Base-by-base conservation (phyloP, 1,139 yeast species). In the Casaregolazyma lundiana region DNA sequence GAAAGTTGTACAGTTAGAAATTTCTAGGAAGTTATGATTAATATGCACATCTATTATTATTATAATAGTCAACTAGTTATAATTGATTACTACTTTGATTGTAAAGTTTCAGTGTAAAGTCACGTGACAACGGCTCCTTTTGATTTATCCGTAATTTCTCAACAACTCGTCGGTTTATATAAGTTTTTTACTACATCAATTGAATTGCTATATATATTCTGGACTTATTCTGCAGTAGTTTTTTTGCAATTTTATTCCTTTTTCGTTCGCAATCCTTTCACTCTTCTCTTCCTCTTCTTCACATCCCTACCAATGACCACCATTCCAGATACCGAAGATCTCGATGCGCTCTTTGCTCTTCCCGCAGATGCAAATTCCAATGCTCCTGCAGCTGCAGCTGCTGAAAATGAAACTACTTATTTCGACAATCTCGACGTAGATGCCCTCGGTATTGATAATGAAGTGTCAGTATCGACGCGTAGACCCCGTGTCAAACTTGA, bases 371-470 rank as follows among this genome's bases (percentile, higher is more conserved):
- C 6, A 15, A 13, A 7, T 26, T 7, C 32, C 32, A n/a, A 26
- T 26, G 32, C 11, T 26, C 11, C 15, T 11, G 13, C 32, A 26
- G 13, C 11, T 7, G 3, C 13, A 26, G 13, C 11, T 7, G 3
- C 13, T 4, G 32, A 26, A 26, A 26, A 26, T 15, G 32, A 26
- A 3, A 19, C 15, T 21, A n/a, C 41, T n/a, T 18, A 18, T 21
- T 13, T 20, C 16, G 38, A n/a, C 26, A 36, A 39, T 17, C 19
- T 36, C 24, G 39, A 35, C n/a, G 8, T 29, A 7, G 63, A 62
- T 43, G 67, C 58, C 41, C 55, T 66, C 22, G 73, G 72, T 4
- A 61, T 68, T 17, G 72, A 67, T 48, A 60, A 60, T 15, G 68
- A 57, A 37, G 67, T 67, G 6, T 59, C 52, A 13, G 57, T 64